Evolutionary conservation across 768 basidiomycete species (phyloP).

Genomic region (Termitomyces sp.): DNA sequence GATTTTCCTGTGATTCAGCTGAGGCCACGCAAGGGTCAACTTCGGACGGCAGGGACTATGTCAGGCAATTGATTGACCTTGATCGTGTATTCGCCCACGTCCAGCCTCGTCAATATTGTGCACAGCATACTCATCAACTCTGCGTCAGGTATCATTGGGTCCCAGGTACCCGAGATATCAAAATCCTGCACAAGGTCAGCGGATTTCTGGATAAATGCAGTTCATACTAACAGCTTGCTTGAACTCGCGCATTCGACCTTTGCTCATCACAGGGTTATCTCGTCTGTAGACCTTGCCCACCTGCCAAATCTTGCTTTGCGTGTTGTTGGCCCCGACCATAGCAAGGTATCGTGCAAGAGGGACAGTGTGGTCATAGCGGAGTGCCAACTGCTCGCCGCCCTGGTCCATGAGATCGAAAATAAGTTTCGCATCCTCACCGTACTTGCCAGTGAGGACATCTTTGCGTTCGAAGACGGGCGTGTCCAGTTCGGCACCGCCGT

Average conservation of each 20-base stretch:
- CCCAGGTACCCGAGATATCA: conserved; percentile 89
- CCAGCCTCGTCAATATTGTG: conserved; percentile 74
- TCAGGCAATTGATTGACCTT: conserved; percentile 48
- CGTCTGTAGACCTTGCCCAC: conserved; percentile 98
- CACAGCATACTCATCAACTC: conserved; percentile 82
- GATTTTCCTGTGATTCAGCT: conserved; percentile 96
- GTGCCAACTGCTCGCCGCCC: conserved; percentile 91
- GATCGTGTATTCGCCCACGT: conserved; percentile 92
- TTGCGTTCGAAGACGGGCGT: conserved; percentile 98
- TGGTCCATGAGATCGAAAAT: conserved; percentile 98
- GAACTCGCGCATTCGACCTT: conserved; percentile 98
- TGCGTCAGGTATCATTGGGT: conserved; percentile 96
- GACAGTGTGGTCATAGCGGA: conserved; percentile 96
- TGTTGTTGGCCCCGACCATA: conserved; percentile 81
- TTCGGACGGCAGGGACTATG: not conserved
- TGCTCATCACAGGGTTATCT: conserved; percentile 95
- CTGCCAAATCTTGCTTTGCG: conserved; percentile 88
- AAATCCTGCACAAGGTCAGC: conserved; percentile 60
- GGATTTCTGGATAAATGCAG: not conserved
- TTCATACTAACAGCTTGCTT: conserved; percentile 77
- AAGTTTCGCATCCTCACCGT: conserved; percentile 95
- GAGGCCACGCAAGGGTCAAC: not conserved
- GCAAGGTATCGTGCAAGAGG: conserved; percentile 94
- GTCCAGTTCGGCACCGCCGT: conserved; percentile 89
- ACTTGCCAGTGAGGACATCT: conserved; percentile 93